Base-by-base conservation (phyloP, 2,329 filamentous ascomycete species). In the Fusarium devonianum region DNA sequence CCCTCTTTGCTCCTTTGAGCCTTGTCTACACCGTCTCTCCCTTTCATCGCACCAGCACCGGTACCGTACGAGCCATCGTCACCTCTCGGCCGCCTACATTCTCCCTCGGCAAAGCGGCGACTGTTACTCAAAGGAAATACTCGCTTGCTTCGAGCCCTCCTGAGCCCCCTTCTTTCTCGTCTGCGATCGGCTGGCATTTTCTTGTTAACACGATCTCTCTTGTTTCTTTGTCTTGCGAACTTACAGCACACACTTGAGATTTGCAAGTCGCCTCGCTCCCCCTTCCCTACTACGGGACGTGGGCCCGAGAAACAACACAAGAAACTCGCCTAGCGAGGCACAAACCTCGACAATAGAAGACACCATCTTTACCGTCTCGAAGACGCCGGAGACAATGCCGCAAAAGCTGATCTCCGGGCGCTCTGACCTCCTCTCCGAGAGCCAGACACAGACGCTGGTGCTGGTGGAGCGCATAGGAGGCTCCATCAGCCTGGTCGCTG, bases 391-490 rank as follows among this genome's bases (percentile, higher is more conserved):
- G 43, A 34, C 28, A 28, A 53, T 58, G 56, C 18, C 46, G 23
- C 39, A 40, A 14, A 43, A 49, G 22, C 53, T 65, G 23, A 29
- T 66, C 40, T 36, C 45, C 23, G 36, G 35, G 7, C 50, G 62
- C 29, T 49, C 52, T n/a, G 66, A 71, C 55, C 43, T 57, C 19
- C 63, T 79, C n/a, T 64, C 67, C 1, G 34, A 55, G 7, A 51
- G 67, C 4, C 70, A 81, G 57, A 68, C 75, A 40, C 56, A 69
- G 11, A 71, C 71, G 7, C 72, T 83, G 33, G 73, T 78, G 14
- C 64, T 72, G 33, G 70, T 82, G 38, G 82, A 84, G 67, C 74
- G 81, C 51, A 69, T 77, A 33, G 82, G 82, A 22, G 81, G 81
- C 8, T 75, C 75, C 11, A 58, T 84, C 49, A 84, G 81, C 16